Base-by-base conservation (phyloP, 371 early-diverging fungal species). In the Mucor ambiguus region DNA sequence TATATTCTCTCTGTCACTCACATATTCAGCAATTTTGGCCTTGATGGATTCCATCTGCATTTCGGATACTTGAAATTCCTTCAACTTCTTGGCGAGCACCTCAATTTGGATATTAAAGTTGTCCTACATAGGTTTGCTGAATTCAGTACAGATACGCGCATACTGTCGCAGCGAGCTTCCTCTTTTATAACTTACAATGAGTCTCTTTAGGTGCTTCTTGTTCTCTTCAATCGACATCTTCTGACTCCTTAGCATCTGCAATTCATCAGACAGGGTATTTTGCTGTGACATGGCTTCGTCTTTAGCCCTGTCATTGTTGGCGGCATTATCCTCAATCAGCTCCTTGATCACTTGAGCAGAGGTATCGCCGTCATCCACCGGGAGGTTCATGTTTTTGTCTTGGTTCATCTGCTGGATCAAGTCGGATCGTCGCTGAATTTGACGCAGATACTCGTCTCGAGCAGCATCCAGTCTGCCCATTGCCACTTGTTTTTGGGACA, bases 391-490 rank as follows among this genome's bases (percentile, higher is more conserved):
- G 1, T 43, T 22, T 0, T 60, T 18, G 0, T 43, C 28, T 38
- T 61, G 11, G 63, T 64, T 65, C 33, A 70, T 60, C 52, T 60
- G 24, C 54, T 68, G 22, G 63, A 61, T 55, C 63, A 68, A 18
- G 8, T 37, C 59, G n/a, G 37, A 49, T 62, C 78, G 33, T 24
- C 54, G 7, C 57, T 58, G 52, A 9, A 67, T 59, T 16, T 68
- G 68, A 1, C 62, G 58, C 29, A 66, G 55, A n/a, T 63, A 38
- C n/a, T 61, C 63, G 24, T 74, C 72, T 16, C 43, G 58, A 0
- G 63, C 35, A 2, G 72, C 72, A 14, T 68, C 60, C 11, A 72
- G 28, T 24, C 68, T 60, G 35, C 72, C 72, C 37, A 72, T 59
- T 0, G 44, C 38, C 2, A 57, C 43, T 32, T 66, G 72, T 30